Percentiles rank a stretch among this genome's conserved stretches.
These are phyloP conservation scores for Cryptococcus sp. DNA, from an alignment of 1,284 basidiomycete genomes.

Conservation along the genomic window DNA sequence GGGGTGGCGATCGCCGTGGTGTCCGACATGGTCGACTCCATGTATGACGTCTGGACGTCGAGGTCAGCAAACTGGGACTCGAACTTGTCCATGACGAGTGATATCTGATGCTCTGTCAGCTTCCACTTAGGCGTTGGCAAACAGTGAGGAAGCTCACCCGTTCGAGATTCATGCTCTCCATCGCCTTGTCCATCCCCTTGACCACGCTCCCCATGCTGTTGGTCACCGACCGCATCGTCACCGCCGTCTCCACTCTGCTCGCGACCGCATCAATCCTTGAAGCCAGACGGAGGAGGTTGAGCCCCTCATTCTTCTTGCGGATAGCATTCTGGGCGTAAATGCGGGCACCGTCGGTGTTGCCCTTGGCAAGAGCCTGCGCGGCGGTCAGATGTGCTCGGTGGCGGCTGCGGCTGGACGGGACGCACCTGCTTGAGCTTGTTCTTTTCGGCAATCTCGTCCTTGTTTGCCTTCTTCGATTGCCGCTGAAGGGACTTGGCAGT, in stretches of 20 bases:
- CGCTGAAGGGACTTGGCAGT: constrained; percentile 87
- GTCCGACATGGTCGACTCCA: constrained; percentile 94
- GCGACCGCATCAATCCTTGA: constrained; percentile 96
- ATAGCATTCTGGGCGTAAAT: constrained; percentile 99
- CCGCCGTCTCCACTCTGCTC: constrained; percentile 96
- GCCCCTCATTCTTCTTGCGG: constrained; percentile 91
- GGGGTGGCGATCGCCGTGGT: constrained; percentile 91
- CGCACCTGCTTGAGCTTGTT: constrained; percentile 81
- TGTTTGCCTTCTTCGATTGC: constrained; percentile 93
- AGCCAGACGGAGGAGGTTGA: constrained; percentile 82
- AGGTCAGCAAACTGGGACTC: constrained; percentile 94
- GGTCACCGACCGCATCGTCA: constrained; percentile 85
- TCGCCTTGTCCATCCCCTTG: constrained; percentile 96
- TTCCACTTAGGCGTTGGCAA: not conserved
- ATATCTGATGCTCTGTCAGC: constrained; percentile 64
- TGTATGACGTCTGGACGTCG: constrained; percentile 96
- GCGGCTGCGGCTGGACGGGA: not conserved
- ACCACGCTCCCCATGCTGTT: constrained; percentile 96
- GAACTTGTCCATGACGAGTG: constrained; percentile 98
- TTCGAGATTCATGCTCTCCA: constrained; percentile 99
- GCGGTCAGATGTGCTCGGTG: not conserved
- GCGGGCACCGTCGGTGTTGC: constrained; percentile 94
- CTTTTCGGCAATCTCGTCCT: constrained; percentile 85
- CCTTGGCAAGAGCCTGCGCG: constrained; percentile 84
- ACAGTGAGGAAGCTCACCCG: constrained; percentile 62